Conservation (phyloP, 2,329 filamentous ascomycete genomes). For the Pseudofabraea citricarpa region DNA sequence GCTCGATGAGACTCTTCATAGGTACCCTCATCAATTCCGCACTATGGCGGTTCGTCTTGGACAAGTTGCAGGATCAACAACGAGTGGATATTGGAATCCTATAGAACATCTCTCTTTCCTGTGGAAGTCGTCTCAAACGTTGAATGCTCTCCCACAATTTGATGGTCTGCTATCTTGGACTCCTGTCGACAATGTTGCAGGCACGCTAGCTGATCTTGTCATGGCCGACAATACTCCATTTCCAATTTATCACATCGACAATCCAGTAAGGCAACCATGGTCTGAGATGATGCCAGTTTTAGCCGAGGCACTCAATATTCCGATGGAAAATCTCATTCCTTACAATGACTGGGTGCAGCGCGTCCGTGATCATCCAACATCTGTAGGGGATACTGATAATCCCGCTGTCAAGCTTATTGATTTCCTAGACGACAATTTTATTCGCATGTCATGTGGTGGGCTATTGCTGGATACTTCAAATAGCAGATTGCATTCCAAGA, state of each 20-base stretch:
- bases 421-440: slow-evolving; percentile 29
- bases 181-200: slow-evolving; percentile 37
- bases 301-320: slow-evolving; percentile 27
- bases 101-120: slow-evolving; percentile 44
- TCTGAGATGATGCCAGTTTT: slow-evolving; percentile 19
- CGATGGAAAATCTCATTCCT: not conserved
- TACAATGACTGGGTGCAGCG: not conserved
- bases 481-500: slow-evolving; percentile 30
- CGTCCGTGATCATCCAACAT: not conserved
- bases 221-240: slow-evolving; percentile 14
- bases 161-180: slow-evolving; percentile 35
- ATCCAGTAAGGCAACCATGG: slow-evolving; percentile 36
- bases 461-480: slow-evolving; percentile 33
- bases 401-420: slow-evolving; percentile 25
- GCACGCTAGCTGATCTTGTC: slow-evolving; percentile 28
- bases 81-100: slow-evolving; percentile 47
- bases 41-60: slow-evolving; percentile 38
- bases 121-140: slow-evolving; percentile 41
- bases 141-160: slow-evolving; percentile 35
- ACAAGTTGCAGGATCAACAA: slow-evolving; percentile 45
- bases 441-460: slow-evolving; percentile 40
- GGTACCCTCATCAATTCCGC: slow-evolving; percentile 35
- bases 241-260: slow-evolving; percentile 39
- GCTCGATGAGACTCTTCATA: slow-evolving; percentile 39
- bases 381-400: slow-evolving; percentile 19